Evolutionary conservation across 2,329 filamentous ascomycete genomes (phyloP), one percentile per base, ranked within the genome.

Genomic region (Coleophoma crateriformis): DNA sequence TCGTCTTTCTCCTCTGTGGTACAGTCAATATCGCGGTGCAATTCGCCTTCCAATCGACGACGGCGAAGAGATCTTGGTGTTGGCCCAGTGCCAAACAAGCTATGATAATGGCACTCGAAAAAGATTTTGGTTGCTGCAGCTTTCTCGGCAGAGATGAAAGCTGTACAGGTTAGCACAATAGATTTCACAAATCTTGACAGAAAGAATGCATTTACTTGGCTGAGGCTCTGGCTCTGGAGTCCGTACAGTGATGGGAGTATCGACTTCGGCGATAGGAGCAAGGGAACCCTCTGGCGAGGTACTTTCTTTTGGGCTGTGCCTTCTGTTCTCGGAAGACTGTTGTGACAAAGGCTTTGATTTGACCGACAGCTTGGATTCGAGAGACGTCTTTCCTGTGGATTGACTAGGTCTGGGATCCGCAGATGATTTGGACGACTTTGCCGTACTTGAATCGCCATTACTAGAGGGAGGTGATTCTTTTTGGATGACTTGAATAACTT

Each of bases 61-160:
- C 78, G 73, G 3, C 88, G 81, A 48, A 84, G 63, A 1, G 78
- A 77, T 0, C 88, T 80, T 48, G 82, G 74, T 4, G 77, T 79
- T 2, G 74, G 69, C 3, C 71, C 71, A 22, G 72, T 73, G 4
- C 71, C 69, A 2, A 89, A 72, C 7, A 90, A 66, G n/a, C 82
- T 73, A 58, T 91, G 85, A 71, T 88, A 96, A 60, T 91, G 81
- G 0, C 84, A 89, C 66, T 97, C 94, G 10, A 97, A 77, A 59
- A 83, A 95, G 17, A 95, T 81, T 65, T 95, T 96, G 40, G 89
- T 86, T 0, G 88, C 85, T 0, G 90, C 83, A 3, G 85, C 81
- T 52, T 79, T 82, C 68, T 97, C 92, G 0, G 90, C 85, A 0
- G 90, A 95, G 3, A 62, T 52, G 20, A 65, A 50, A 49, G 63